Evolutionary conservation across 2,329 filamentous ascomycete genomes (phyloP).

Genomic region (Knoxdaviesia capensis): DNA sequence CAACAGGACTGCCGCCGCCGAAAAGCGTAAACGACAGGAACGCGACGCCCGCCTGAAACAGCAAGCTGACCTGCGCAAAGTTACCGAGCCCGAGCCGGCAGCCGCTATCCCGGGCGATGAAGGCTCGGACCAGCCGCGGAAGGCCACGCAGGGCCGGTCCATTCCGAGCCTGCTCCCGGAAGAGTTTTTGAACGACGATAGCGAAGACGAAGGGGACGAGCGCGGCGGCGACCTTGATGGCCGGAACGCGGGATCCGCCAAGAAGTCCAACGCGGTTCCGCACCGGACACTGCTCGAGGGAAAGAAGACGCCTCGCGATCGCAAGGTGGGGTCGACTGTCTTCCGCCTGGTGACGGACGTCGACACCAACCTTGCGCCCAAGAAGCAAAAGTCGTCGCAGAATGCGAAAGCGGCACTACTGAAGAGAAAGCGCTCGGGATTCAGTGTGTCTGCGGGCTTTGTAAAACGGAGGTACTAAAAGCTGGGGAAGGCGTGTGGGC

Average conservation of each 20-base stretch:
- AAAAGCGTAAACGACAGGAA: slow-evolving; percentile 35
- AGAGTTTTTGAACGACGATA: slow-evolving; percentile 33
- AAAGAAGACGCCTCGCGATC: slow-evolving; percentile 20
- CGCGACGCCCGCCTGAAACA: slow-evolving; percentile 32
- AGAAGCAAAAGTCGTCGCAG: neutral
- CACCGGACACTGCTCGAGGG: slow-evolving; percentile 11
- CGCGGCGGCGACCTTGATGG: slow-evolving; percentile 5
- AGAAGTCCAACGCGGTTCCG: slow-evolving; percentile 13
- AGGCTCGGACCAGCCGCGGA: slow-evolving; percentile 4
- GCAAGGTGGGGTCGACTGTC: slow-evolving; percentile 29
- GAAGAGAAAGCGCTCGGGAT: too few species aligned
- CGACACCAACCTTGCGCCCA: slow-evolving; percentile 22
- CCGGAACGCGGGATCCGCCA: neutral
- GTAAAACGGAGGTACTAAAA: too few species aligned
- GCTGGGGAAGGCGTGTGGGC: too few species aligned
- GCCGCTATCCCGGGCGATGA: slow-evolving; percentile 3
- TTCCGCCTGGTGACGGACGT: slow-evolving; percentile 26
- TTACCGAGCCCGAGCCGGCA: slow-evolving; percentile 8
- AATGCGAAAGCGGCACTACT: too few species aligned
- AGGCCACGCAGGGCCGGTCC: slow-evolving; percentile 1
- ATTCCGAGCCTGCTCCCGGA: slow-evolving; percentile 28
- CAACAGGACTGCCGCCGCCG: slow-evolving; percentile 24
- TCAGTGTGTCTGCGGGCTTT: too few species aligned
- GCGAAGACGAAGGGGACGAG: slow-evolving; percentile 16
- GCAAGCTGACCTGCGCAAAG: slow-evolving; percentile 30